Percentiles rank a stretch among this genome's conserved stretches.
Conservation (phyloP, 345 rosid genomes). For the Gossypium anomalum region DNA sequence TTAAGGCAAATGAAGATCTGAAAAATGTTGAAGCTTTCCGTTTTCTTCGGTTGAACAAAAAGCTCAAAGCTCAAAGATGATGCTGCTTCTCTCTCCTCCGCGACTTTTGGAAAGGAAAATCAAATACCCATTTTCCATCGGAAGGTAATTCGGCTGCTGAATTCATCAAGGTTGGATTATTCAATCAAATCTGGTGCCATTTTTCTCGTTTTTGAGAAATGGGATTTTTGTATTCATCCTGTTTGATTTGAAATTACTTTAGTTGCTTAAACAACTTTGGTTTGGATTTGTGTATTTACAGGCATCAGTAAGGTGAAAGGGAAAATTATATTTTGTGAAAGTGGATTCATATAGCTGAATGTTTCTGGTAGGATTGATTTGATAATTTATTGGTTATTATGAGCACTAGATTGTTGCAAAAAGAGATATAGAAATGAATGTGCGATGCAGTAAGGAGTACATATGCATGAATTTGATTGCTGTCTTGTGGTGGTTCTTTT, state of each 20-base stretch:
- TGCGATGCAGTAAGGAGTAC: neutral
- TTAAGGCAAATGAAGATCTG: slow-evolving; percentile 14
- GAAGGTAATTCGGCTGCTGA: slow-evolving; percentile 12
- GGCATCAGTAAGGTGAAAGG: neutral
- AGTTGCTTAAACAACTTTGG: slow-evolving; percentile 1
- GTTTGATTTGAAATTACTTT: neutral
- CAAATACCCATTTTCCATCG: slow-evolving; percentile 19
- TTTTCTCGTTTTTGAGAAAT: neutral
- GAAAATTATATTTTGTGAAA: neutral
- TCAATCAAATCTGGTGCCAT: neutral
- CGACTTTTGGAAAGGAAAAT: slow-evolving; percentile 14
- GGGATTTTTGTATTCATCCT: neutral
- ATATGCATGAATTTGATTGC: slow-evolving; percentile 15
- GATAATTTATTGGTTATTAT: neutral
- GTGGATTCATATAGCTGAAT: neutral
- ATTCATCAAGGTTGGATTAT: slow-evolving; percentile 12
- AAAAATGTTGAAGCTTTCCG: neutral
- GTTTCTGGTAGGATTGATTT: slow-evolving; percentile 3
- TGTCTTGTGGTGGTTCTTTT: neutral
- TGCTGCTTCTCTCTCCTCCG: neutral
- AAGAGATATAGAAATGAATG: neutral
- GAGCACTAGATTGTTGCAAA: neutral
- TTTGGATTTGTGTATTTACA: neutral
- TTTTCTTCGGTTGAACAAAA: neutral
- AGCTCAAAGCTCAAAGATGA: neutral